Percentiles rank a stretch among this genome's conserved stretches.
Evolutionary conservation across 2,329 filamentous ascomycete genomes (phyloP).

Genomic region (Verticillium nonalfalfae): DNA sequence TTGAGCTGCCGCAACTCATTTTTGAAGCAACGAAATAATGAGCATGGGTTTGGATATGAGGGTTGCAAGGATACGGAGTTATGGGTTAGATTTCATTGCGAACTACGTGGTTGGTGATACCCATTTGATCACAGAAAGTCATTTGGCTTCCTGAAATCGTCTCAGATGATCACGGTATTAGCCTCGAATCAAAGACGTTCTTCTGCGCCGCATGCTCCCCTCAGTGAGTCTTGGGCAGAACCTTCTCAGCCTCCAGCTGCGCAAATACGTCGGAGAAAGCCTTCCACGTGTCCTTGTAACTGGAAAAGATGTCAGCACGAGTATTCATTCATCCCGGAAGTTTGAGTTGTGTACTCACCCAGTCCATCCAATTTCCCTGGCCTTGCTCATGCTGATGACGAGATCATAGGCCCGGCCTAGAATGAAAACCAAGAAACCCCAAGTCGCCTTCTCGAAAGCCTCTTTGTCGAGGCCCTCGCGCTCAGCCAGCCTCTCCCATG

Average conservation of each 20-base stretch:
- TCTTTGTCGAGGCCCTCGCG: conserved; percentile 26
- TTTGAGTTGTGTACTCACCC: conserved; percentile 17
- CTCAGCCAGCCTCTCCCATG: conserved; percentile 31
- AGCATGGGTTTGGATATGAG: too few species aligned
- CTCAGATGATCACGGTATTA: background rate
- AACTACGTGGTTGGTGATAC: background rate
- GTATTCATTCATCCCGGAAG: too few species aligned
- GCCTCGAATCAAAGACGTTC: background rate
- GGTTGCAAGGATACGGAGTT: background rate
- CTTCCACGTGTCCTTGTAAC: conserved; percentile 22
- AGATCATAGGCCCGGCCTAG: conserved; percentile 32
- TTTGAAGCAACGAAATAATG: too few species aligned
- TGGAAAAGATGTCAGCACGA: conserved; percentile 2
- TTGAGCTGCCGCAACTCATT: too few species aligned
- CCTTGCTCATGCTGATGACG: conserved; percentile 35
- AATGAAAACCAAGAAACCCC: conserved; percentile 33
- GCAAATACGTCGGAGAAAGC: conserved; percentile 17
- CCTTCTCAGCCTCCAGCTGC: conserved; percentile 17
- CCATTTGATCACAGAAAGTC: background rate
- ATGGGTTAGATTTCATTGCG: background rate
- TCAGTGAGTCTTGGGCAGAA: conserved; percentile 13
- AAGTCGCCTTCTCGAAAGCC: conserved; percentile 32
- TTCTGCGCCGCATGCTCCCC: background rate
- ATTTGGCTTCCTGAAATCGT: background rate
- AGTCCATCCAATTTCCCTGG: conserved; percentile 32